Evolutionary conservation across 2,329 filamentous ascomycete genomes (phyloP), one percentile per base, ranked within the genome.

Genomic region (Alternaria sp.): DNA sequence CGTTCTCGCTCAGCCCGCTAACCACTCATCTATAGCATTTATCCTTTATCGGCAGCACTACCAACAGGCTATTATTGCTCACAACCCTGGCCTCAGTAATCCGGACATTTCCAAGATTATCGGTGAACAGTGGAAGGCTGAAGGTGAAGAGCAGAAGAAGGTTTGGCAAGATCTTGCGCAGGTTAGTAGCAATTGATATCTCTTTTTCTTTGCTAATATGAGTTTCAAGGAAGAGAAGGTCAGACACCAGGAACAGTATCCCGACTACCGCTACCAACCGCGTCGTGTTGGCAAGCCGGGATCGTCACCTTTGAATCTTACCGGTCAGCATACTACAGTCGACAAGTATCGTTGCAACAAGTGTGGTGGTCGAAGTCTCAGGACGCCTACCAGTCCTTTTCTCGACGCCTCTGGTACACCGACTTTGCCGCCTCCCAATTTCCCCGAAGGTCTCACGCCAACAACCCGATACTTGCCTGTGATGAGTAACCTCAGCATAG

Each of bases 61-160:
- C 71, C 94, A 98, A 78, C 88, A 90, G 17, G 83, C 87, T 48
- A 92, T 98, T 50, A 90, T 93, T 36, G 84, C 88, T 53, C 85
- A 91, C 68, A 86, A 97, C 71, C 94, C 93, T n/a, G 91, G 92
- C 42, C 86, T 97, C 65, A 89, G 93, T 44, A 98, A 98, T 78
- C 94, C 94, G 3, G 92, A 97, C 51, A 96, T 98, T 69, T 97
- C 94, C 65, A 97, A 97, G 79, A 96, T 98, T 69, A 96, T 98
- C 68, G 94, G 94, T 51, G 87, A 92, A 76, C 90, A 93, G 85
- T 99, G 95, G 95, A 88, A 90, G 71, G 85, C 88, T 55, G 88
- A 96, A 72, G 80, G 88, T 4, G 84, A 89, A 24, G 86, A 90
- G 52, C 84, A 88, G 56, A 96, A 96, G 79, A 86, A 88, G 63